Conservation (phyloP, 1,139 yeast species). For the Pichia sp. region DNA sequence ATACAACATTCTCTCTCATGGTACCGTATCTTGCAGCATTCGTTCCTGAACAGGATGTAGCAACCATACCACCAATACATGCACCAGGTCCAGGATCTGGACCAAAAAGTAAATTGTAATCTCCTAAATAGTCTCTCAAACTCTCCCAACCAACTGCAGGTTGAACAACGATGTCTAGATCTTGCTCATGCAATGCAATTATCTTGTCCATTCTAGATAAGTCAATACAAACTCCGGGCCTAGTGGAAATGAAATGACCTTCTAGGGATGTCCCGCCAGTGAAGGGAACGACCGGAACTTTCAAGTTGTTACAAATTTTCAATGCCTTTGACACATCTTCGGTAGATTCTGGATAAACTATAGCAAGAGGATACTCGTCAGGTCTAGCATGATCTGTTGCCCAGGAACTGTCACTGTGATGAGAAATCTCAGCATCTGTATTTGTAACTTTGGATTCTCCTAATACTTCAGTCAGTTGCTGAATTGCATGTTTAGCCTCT, state of each 20-base stretch:
- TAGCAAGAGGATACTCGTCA: conserved; percentile 44
- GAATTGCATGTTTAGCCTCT: conserved; percentile 31
- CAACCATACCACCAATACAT: conserved; percentile 68
- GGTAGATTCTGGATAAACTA: conserved; percentile 60
- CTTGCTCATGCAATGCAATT: conserved; percentile 48
- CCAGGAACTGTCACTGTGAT: conserved; percentile 39
- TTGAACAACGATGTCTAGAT: conserved; percentile 66
- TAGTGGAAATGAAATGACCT: conserved; percentile 79
- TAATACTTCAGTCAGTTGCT: conserved; percentile 34
- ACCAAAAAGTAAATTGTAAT: conserved; percentile 51
- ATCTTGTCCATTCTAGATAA: conserved; percentile 53
- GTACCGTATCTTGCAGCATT: conserved; percentile 74
- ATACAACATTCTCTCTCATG: conserved; percentile 67
- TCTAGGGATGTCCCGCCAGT: conserved; percentile 86
- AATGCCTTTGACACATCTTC: conserved; percentile 59
- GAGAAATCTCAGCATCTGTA: conserved; percentile 2
- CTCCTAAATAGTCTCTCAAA: conserved; percentile 47
- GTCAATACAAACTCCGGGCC: conserved; percentile 56
- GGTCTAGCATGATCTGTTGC: conserved; percentile 54
- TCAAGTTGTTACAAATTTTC: conserved; percentile 57
- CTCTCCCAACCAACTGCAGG: conserved; percentile 79
- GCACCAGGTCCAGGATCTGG: conserved; percentile 87
- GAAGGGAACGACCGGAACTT: conserved; percentile 72
- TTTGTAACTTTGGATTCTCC: conserved; percentile 31
- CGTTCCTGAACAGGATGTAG: conserved; percentile 76